Percentiles rank a stretch among this genome's conserved stretches.
Evolutionary conservation across 805 yeast genomes (phyloP).

Genomic region (Spathaspora girioi): DNA sequence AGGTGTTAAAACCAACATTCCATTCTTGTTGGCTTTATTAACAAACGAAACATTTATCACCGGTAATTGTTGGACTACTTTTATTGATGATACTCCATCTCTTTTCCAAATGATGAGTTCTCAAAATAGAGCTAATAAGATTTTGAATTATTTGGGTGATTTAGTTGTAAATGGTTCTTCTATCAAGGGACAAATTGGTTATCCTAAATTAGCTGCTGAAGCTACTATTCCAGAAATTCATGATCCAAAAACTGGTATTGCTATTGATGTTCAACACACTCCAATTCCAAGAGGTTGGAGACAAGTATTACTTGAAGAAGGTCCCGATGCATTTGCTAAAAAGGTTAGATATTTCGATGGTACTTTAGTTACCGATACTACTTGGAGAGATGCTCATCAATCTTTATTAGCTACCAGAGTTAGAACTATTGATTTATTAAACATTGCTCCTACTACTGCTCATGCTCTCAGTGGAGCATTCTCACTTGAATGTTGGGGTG

Average conservation of each 20-base stretch:
- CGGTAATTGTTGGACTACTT: constrained; percentile 97
- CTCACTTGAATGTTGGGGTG: constrained; percentile 99
- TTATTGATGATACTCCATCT: constrained; percentile 96
- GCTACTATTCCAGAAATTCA: constrained; percentile 74
- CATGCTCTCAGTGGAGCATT: constrained; percentile 87
- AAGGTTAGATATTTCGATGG: constrained; percentile 83
- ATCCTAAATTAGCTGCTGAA: constrained; percentile 74
- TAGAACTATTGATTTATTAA: constrained; percentile 85
- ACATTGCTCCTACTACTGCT: constrained; percentile 93
- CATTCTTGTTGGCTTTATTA: constrained; percentile 85
- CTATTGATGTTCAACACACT: constrained; percentile 50
- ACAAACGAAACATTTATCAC: constrained; percentile 83
- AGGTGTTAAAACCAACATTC: constrained; percentile 98
- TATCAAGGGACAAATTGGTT: constrained; percentile 91
- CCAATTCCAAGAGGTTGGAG: constrained; percentile 82
- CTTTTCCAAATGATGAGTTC: constrained; percentile 92
- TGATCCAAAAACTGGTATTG: constrained; percentile 55
- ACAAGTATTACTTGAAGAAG: constrained; percentile 75
- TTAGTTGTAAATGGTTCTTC: constrained; percentile 94
- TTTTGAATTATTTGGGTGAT: constrained; percentile 88
- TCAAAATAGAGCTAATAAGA: constrained; percentile 94
- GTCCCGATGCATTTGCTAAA: constrained; percentile 87
- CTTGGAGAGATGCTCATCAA: constrained; percentile 99
- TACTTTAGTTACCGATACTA: constrained; percentile 93
- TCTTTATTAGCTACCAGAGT: constrained; percentile 95